phyloP scores from a whole-genome alignment of 2,329 filamentous ascomycete species.

The Fusarium cyanostomum region DNA sequence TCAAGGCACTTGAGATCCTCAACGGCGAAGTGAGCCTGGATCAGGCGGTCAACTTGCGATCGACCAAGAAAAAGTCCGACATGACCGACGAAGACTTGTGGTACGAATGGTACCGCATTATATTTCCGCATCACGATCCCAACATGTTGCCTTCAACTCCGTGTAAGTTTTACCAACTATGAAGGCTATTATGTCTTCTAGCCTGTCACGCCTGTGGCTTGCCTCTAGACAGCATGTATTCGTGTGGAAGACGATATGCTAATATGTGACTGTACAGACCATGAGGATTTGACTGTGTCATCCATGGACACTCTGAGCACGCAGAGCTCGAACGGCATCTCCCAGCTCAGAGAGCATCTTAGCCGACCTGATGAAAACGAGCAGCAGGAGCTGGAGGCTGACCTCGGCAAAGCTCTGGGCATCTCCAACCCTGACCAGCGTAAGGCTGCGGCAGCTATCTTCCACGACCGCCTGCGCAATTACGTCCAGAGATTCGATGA shows the following conservation, averaged over 20 bases:
- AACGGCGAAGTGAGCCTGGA: background rate
- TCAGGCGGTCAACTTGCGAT: background rate
- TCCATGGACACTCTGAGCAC: background rate
- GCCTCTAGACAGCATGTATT: background rate
- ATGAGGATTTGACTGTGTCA: background rate
- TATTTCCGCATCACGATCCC: background rate
- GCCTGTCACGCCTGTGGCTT: background rate
- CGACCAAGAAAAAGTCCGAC: background rate
- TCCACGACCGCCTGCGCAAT: too few relatives aligned
- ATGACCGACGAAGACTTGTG: background rate
- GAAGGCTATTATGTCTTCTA: background rate
- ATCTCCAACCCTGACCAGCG: background rate
- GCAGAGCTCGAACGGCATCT: background rate
- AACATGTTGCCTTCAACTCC: background rate
- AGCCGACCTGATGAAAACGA: background rate
- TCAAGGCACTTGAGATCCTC: fast-evolving
- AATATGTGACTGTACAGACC: background rate
- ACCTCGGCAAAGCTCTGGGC: background rate
- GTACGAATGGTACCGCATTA: background rate
- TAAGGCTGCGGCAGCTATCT: background rate
- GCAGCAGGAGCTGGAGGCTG: background rate
- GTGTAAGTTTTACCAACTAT: background rate
- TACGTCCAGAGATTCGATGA: too few relatives aligned
- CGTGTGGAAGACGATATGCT: background rate
- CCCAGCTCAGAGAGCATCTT: background rate